Base-by-base conservation (phyloP, 1,284 basidiomycete genomes). In the Meripilus lineatus region DNA sequence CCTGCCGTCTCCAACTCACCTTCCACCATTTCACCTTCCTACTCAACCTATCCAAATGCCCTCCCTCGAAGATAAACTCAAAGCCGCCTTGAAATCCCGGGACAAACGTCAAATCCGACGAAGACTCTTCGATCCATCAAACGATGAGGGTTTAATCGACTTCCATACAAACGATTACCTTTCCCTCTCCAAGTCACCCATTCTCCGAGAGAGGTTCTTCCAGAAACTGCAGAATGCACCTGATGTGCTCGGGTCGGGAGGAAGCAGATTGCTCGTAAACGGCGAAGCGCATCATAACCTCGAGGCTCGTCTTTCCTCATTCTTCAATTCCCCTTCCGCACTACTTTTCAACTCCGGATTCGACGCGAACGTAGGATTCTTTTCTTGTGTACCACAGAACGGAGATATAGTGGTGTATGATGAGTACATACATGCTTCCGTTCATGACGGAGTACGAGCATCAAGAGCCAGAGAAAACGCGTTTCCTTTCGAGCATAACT, bases 141-240 rank as follows among this genome's bases (percentile, higher is more conserved):
- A 64, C 20, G 59, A 67, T 65, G 46, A 57, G 63, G 25, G 57
- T 58, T 44, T 66, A n/a, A 66, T 77, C 48, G 92, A 95, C 62
- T 93, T 94, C 63, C 86, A 77, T 24, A 88, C 90, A 11, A 98
- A 97, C 66, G 94, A 97, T 69, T 98, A 97, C 65, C 84, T 98
- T 47, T 93, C 91, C 0, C 74, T 99, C 20, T 72, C 91, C 0
- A 66, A 70, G 3, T 88, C 83, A 1, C 50, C 70, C 0, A 51
- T 56, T 14, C 72, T 95, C 5, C 80, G 82, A 34, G 35, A 59
- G 0, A 64, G 64, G 10, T 84, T 90, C 54, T 70, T 93, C 35
- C 22, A 55, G 3, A 74, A 77, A 46, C 71, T 93, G 2, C 47
- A 63, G 3, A 44, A 49, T 0, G 66, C 78, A 0, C 75, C 79